These are phyloP conservation scores for Trametes coccinea DNA, from an alignment of 768 basidiomycete genomes.

Conservation along the genomic window DNA sequence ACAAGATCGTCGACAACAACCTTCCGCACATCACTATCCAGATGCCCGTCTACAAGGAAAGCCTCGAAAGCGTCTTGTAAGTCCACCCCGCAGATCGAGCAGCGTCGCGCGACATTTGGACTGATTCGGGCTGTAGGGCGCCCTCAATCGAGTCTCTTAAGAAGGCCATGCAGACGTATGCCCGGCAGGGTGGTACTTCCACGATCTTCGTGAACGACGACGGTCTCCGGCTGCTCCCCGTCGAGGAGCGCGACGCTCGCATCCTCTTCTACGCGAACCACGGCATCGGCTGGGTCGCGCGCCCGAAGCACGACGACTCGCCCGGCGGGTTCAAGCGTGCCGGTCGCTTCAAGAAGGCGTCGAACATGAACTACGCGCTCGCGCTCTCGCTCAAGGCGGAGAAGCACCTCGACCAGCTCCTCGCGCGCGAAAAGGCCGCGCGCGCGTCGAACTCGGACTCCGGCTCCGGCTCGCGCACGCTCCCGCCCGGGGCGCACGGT, in stretches of 20 bases:
- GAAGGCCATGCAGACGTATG: constrained; percentile 62
- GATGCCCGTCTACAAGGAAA: constrained; percentile 57
- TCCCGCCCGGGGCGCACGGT: constrained; percentile 24
- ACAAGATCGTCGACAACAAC: constrained; percentile 44
- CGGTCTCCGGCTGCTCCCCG: constrained; percentile 51
- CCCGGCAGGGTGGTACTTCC: constrained; percentile 62
- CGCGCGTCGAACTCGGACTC: constrained; percentile 18
- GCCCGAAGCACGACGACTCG: constrained; percentile 49
- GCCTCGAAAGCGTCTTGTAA: constrained; percentile 51
- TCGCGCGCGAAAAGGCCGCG: constrained; percentile 24
- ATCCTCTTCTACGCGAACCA: constrained; percentile 56
- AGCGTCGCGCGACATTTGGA: neutral
- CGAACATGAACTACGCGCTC: constrained; percentile 51
- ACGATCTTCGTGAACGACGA: constrained; percentile 64
- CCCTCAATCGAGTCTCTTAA: constrained; percentile 57
- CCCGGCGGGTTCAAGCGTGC: constrained; percentile 48
- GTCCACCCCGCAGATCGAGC: constrained; percentile 24
- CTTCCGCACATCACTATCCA: constrained; percentile 55
- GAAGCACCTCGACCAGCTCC: constrained; percentile 36
- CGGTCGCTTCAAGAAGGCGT: constrained; percentile 52
- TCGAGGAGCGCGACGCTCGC: constrained; percentile 47
- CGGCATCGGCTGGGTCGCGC: constrained; percentile 60
- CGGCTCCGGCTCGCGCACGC: constrained; percentile 26
- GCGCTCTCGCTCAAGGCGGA: constrained; percentile 36
- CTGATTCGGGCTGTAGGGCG: constrained; percentile 28